Percentiles rank a stretch among this genome's conserved stretches.
Conservation (phyloP, 1,284 basidiomycete species). For the Microstroma glucosiphilum region DNA sequence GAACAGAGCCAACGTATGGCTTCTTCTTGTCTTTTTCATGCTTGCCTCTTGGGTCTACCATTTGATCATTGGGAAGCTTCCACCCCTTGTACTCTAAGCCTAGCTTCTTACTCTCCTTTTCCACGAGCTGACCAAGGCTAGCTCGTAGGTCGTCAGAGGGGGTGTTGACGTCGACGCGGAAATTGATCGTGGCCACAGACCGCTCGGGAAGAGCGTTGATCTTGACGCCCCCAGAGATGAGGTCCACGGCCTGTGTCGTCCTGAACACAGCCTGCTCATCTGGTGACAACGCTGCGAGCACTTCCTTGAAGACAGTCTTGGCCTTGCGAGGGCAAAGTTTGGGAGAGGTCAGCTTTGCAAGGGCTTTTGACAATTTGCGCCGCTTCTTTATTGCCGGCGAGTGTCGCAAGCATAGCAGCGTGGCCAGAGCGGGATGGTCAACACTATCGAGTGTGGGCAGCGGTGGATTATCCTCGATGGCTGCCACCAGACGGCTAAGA, state of each 20-base stretch:
- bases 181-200: constrained; percentile 59
- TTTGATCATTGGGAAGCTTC: not conserved
- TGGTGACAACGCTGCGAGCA: not conserved
- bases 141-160: constrained; percentile 54
- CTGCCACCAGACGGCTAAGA: constrained; percentile 58
- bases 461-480: constrained; percentile 59
- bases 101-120: constrained; percentile 54
- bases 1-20: constrained; percentile 13
- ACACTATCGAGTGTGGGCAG: constrained; percentile 45
- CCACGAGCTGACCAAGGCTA: constrained; percentile 55
- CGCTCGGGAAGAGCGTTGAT: constrained; percentile 61
- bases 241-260: constrained; percentile 67
- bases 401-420: constrained; percentile 57
- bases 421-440: constrained; percentile 52
- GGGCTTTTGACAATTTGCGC: not conserved
- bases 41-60: constrained; percentile 12
- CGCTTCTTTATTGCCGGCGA: constrained; percentile 54
- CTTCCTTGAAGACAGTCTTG: not conserved
- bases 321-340: not conserved
- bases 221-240: constrained; percentile 65
- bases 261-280: constrained; percentile 51
- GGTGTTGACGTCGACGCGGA: constrained; percentile 58
- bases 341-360: not conserved
- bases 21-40: not conserved
- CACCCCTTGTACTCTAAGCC: constrained; percentile 59